These are phyloP conservation scores for Ogataea chonburiensis DNA, from an alignment of 805 yeast genomes.

Conservation along the genomic window DNA sequence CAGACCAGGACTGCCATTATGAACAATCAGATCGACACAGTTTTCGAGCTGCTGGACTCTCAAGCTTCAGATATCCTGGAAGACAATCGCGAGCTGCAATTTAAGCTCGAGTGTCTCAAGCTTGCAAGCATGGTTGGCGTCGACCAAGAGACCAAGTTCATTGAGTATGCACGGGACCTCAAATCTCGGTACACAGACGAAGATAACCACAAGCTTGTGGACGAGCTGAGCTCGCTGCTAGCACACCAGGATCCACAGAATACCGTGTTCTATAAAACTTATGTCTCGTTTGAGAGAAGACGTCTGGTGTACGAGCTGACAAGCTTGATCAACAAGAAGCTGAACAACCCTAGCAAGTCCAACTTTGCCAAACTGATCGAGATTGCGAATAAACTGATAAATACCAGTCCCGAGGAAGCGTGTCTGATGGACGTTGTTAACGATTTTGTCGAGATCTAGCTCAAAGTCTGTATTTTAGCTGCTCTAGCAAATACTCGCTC, in stretches of 20 bases:
- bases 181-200: conserved; percentile 33
- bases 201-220: conserved; percentile 37
- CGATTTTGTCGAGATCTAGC: conserved; percentile 39
- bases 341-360: conserved; percentile 17
- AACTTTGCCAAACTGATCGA: conserved; percentile 14
- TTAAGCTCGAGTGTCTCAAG: conserved; percentile 44
- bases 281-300: conserved; percentile 37
- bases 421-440: conserved; percentile 43
- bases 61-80: conserved; percentile 41
- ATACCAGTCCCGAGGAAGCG: conserved; percentile 33
- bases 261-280: conserved; percentile 37
- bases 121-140: conserved; percentile 39
- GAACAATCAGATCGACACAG: conserved; percentile 45
- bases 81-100: conserved; percentile 34
- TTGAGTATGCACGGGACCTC: conserved; percentile 41
- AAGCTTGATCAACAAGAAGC: conserved; percentile 31
- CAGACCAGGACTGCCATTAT: conserved; percentile 41
- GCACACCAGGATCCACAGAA: conserved; percentile 50
- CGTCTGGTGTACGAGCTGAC: conserved; percentile 44
- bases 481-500: conserved; percentile 49
- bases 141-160: conserved; percentile 32
- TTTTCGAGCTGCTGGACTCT: conserved; percentile 37
- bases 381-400: conserved; percentile 19
- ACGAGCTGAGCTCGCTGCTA: conserved; percentile 48
- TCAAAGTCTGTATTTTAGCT: conserved; percentile 29